Conservation (phyloP, 257 asterid species). For the Ophiorrhiza pumila region DNA sequence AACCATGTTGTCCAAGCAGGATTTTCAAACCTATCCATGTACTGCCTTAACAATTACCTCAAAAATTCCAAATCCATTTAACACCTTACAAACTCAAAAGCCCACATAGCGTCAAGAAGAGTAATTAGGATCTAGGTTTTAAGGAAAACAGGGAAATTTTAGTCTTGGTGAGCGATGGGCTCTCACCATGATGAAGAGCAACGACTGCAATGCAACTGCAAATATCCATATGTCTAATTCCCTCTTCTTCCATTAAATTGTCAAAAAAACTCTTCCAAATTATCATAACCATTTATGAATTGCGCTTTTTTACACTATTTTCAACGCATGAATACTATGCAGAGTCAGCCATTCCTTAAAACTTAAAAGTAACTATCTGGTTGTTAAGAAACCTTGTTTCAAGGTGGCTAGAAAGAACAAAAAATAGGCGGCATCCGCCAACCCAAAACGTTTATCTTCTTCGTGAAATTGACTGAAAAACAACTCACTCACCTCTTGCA, state of each 20-base stretch:
- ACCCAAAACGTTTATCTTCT: neutral
- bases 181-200: neutral
- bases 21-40: neutral
- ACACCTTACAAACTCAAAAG: neutral
- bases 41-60: neutral
- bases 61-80: neutral
- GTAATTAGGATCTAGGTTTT: neutral
- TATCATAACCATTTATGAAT: neutral
- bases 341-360: neutral
- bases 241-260: neutral
- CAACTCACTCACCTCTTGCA: conserved; percentile 58
- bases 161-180: neutral
- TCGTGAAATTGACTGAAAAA: conserved; percentile 13
- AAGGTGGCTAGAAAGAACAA: too few relatives aligned
- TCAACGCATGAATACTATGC: neutral
- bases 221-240: neutral
- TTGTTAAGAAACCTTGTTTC: neutral
- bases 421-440: too few relatives aligned
- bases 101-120: neutral
- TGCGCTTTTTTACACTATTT: neutral
- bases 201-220: neutral
- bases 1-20: neutral
- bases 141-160: neutral
- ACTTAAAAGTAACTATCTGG: neutral
- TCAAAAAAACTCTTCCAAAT: neutral